Conservation (phyloP, 345 rosid genomes). For the Hibiscus syriacus region DNA sequence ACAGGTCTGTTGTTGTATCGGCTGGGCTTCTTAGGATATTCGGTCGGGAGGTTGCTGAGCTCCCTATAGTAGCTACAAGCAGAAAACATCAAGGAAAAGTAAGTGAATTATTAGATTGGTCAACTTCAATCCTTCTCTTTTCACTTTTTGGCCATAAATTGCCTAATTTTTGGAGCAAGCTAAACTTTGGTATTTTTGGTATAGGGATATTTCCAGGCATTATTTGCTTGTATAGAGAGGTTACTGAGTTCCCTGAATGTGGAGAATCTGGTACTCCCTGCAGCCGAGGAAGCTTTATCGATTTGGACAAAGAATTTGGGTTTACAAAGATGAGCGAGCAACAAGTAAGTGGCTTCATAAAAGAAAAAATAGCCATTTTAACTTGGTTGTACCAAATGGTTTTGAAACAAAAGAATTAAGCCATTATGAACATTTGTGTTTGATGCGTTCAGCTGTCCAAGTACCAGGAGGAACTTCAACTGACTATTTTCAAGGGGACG, state of each 20-base stretch:
- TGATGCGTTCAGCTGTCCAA: constrained; percentile 43
- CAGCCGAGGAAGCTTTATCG: constrained; percentile 90
- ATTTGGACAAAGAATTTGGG: constrained; percentile 92
- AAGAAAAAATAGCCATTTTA: neutral
- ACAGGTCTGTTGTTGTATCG: constrained; percentile 79
- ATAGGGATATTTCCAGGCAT: constrained; percentile 87
- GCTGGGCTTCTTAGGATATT: constrained; percentile 93
- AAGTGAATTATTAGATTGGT: constrained; percentile 18
- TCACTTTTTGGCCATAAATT: too few species aligned
- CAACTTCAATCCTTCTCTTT: neutral
- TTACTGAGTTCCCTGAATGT: constrained; percentile 66
- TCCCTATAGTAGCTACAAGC: constrained; percentile 91
- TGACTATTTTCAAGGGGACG: constrained; percentile 82
- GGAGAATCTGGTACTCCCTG: constrained; percentile 85
- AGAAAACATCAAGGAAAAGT: constrained; percentile 92
- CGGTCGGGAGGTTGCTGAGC: constrained; percentile 94
- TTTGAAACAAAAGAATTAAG: neutral
- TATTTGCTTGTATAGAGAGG: constrained; percentile 77
- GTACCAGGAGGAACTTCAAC: constrained; percentile 60
- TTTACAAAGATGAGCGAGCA: constrained; percentile 69
- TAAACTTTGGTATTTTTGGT: constrained; percentile 8
- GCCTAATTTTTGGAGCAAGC: too few species aligned
- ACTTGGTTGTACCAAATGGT: neutral
- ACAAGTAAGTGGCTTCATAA: constrained; percentile 43
- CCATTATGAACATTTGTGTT: neutral